Evolutionary conservation across 805 yeast genomes (phyloP).

Genomic region (Isabelozyma heimii): DNA sequence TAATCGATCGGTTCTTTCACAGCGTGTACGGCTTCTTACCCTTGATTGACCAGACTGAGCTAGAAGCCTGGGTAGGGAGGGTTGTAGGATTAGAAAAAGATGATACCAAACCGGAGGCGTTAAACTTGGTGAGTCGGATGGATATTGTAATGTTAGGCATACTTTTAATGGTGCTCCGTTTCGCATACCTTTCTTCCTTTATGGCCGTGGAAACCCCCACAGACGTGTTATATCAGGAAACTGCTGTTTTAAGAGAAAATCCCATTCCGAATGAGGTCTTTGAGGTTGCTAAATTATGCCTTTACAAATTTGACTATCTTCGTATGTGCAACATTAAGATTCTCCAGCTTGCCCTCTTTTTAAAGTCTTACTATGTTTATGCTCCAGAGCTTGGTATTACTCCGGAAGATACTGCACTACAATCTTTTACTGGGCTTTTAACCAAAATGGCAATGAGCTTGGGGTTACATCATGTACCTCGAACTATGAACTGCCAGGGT

Average conservation of each 20-base stretch:
- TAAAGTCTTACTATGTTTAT: slow-evolving; percentile 47
- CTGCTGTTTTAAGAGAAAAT: slow-evolving; percentile 22
- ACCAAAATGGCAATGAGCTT: slow-evolving; percentile 68
- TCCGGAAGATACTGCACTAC: slow-evolving; percentile 57
- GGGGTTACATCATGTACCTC: slow-evolving; percentile 70
- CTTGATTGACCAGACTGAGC: slow-evolving; percentile 22
- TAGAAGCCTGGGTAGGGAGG: slow-evolving; percentile 12
- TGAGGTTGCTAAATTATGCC: slow-evolving; percentile 30
- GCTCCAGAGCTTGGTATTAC: slow-evolving; percentile 59
- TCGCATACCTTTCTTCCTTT: slow-evolving; percentile 32
- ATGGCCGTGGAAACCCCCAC: slow-evolving; percentile 25
- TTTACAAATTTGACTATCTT: slow-evolving; percentile 31
- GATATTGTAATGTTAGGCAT: slow-evolving; percentile 35
- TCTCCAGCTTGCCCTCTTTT: slow-evolving; percentile 52
- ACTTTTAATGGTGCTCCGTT: slow-evolving; percentile 29
- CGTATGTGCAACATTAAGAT: slow-evolving; percentile 45
- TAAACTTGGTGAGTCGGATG: slow-evolving; percentile 22
- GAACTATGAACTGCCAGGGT: slow-evolving; percentile 28
- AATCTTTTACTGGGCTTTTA: slow-evolving; percentile 52
- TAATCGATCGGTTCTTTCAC: slow-evolving; percentile 24
- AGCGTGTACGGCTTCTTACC: slow-evolving; percentile 25
- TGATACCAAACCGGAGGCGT: slow-evolving; percentile 15
- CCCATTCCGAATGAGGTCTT: slow-evolving; percentile 29
- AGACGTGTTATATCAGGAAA: slow-evolving; percentile 11
- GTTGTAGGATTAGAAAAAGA: slow-evolving; percentile 9